A percentile compares a stretch with the other conserved stretches of the same genome.
Evolutionary conservation across 371 early-diverging fungal genomes (phyloP).

Genomic region (Zychaea mexicana): DNA sequence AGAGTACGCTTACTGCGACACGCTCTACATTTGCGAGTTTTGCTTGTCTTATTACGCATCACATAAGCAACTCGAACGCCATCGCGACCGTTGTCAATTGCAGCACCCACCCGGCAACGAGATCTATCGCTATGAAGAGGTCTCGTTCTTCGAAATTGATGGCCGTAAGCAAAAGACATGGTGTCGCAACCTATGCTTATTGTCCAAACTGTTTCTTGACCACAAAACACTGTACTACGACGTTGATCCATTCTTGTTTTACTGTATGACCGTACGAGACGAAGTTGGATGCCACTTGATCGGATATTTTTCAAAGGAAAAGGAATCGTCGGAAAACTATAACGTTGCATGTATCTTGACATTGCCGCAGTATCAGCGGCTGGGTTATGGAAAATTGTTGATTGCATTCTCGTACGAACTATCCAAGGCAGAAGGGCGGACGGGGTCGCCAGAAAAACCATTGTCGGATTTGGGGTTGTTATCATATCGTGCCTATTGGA

Average conservation of each 20-base stretch:
- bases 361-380: conserved; percentile 98
- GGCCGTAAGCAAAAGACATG: conserved; percentile 91
- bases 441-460: conserved; percentile 99
- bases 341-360: conserved; percentile 99
- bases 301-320: conserved; percentile 99
- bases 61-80: conserved; percentile 67
- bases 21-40: conserved; percentile 93
- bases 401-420: conserved; percentile 98
- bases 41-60: conserved; percentile 85
- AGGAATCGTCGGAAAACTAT: conserved; percentile 93
- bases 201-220: conserved; percentile 97
- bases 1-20: conserved; percentile 72
- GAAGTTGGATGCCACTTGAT: conserved; percentile 88
- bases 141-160: conserved; percentile 92
- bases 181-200: conserved; percentile 94
- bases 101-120: conserved; percentile 96
- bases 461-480: conserved; percentile 98
- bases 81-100: conserved; percentile 80
- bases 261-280: conserved; percentile 85
- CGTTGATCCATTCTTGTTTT: conserved; percentile 98
- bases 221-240: conserved; percentile 99
- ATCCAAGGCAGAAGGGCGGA: conserved; percentile 92
- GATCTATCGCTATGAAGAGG: conserved; percentile 86
- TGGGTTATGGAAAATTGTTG: conserved; percentile 96
- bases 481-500: conserved; percentile 97